Evolutionary conservation across 768 basidiomycete genomes (phyloP), one percentile per base, ranked within the genome.

Genomic region (Nevesoporus exiguus): DNA sequence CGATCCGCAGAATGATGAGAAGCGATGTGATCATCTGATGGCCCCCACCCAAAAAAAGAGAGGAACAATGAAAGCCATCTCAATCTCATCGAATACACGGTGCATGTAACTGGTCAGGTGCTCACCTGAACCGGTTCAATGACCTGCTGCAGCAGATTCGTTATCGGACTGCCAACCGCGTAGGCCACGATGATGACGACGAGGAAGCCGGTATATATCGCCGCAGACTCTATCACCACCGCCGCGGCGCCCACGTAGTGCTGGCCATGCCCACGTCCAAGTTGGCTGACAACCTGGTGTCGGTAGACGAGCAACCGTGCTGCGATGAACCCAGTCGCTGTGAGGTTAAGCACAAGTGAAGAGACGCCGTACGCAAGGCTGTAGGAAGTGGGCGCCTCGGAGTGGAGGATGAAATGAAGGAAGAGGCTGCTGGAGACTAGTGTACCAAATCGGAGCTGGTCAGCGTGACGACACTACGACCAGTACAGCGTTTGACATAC

Each of bases 171-270:
- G 51, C 68, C 65, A 22, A 71, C 34, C 3, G 74, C 72, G 56
- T 77, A 80, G 0, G 74, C 67, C 21, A 77, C 60, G 46, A 79
- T 71, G 58, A 78, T 73, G 7, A 73, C 52, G 19, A 77, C 21
- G 7, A 76, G 70, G 54, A 72, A 72, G 37, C 72, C 59, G 2
- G 76, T 74, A 53, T 78, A 79, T 7, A 78, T 61, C 3, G 76
- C 73, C 0, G 78, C 79, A 3, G 73, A 75, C 56, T 80, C 78
- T 47, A 80, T 57, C 25, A 79, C 49, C 29, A 78, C 71, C 1
- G 74, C 62, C 1, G 62, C 63, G 34, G 76, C 54, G 7, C 73
- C 74, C 24, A 72, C 54, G 59, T 77, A 78, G 34, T 73, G 65
- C 14, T 40, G 61, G 3, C 66, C 75, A 33, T 76, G 61, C 0